Evolutionary conservation across 768 basidiomycete species (phyloP), one percentile per base, ranked within the genome.

Genomic region (Calocera viscosa): DNA sequence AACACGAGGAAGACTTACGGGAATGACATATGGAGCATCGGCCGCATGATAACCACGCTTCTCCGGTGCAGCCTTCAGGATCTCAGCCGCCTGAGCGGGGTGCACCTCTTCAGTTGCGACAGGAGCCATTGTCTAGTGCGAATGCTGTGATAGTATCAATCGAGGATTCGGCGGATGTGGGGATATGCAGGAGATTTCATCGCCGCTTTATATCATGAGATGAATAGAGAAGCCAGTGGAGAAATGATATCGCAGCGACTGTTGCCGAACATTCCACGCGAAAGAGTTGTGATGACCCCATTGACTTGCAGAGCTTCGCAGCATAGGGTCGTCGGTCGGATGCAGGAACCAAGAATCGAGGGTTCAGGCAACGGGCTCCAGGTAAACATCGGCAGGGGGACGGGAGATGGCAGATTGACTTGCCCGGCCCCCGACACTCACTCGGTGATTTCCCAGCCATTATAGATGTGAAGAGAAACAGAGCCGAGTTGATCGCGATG

Each of bases 31-130:
- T 5, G 53, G 53, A 28, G 53, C 53, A 60, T 60, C 53, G 5
- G 53, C 53, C 10, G 5, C 53, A 60, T 60, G 53, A 60, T 60
- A 60, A 8, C 53, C 53, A 10, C 53, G 53, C 53, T 60, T 60
- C 3, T 12, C 26, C 2, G 53, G 53, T 5, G 53, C 53, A 19
- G 53, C 53, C 53, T 60, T 60, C 26, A 60, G 53, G 19, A 60
- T 60, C 53, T 60, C 43, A 7, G 7, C 53, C 16, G 24, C 53
- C 8, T 60, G 53, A 30, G 53, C 53, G 14, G 53, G 53, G 19
- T 2, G 7, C 3, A 47, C 53, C 26, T 12, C 22, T 22, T 60
- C 53, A 19, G 53, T 60, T 2, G 53, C 53, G 30, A 60, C 26
- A 30, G 53, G 53, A 28, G 53, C 53, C 53, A 60, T 60, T 28